A percentile compares a stretch with the other conserved stretches of the same genome.
Conservation (phyloP, 176 grass and related monocot species). For the Miscanthus lutarioriparius region DNA sequence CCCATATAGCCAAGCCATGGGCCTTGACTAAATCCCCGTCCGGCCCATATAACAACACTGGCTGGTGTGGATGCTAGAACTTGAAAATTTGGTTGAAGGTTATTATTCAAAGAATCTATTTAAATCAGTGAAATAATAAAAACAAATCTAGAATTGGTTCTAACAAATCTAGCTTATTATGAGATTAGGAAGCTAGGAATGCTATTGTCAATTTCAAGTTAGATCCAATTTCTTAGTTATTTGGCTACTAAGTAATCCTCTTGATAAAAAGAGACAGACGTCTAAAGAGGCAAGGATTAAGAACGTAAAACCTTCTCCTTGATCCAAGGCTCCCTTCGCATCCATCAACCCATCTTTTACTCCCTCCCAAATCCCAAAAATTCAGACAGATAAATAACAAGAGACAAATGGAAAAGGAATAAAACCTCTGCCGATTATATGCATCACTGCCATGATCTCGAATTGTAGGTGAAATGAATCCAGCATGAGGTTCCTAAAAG, state of each 20-base stretch:
- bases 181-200: not conserved
- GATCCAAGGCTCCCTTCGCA: not conserved
- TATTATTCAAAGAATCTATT: not conserved
- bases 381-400: not conserved
- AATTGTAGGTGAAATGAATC: conserved; percentile 52
- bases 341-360: not conserved
- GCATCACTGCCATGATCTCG: conserved; percentile 27
- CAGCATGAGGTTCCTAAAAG: conserved; percentile 70
- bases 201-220: not conserved
- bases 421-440: conserved; percentile 49
- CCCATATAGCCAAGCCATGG: not conserved
- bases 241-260: not conserved
- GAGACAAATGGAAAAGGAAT: conserved; percentile 5
- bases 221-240: not conserved
- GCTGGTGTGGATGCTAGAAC: not conserved
- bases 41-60: not conserved
- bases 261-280: not conserved
- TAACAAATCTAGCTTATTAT: not conserved
- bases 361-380: not conserved
- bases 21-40: not conserved
- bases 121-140: not conserved
- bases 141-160: not conserved
- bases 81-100: not conserved
- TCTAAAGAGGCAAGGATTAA: not conserved
- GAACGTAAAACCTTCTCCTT: not conserved